phyloP scores from a whole-genome alignment of 202 grass and related monocot species.

The Alloteropsis angusta region DNA sequence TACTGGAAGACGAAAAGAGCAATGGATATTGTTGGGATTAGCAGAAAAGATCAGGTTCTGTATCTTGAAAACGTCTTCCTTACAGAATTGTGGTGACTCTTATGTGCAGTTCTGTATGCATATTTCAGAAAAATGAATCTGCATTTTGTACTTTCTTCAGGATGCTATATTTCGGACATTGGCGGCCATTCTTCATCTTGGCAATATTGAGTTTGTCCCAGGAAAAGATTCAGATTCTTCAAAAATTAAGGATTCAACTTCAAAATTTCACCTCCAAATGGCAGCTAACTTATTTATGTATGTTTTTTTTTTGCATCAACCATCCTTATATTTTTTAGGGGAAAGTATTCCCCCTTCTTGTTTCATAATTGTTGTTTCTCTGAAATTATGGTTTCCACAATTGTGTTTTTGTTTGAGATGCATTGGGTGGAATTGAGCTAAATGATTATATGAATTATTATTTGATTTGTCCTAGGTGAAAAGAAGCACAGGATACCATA shows the following conservation, averaged over 20 bases:
- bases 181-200: slow-evolving; percentile 99
- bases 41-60: slow-evolving; percentile 70
- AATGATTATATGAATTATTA: neutral
- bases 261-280: slow-evolving; percentile 77
- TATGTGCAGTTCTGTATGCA: neutral
- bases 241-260: slow-evolving; percentile 64
- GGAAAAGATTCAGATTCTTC: slow-evolving; percentile 89
- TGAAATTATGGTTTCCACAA: neutral
- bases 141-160: slow-evolving; percentile 34
- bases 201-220: slow-evolving; percentile 91
- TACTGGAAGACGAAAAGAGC: slow-evolving; percentile 89
- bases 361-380: neutral
- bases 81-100: neutral
- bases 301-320: slow-evolving; percentile 18
- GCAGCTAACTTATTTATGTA: slow-evolving; percentile 89
- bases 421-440: neutral
- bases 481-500: neutral
- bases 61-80: slow-evolving; percentile 14
- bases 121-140: slow-evolving; percentile 27
- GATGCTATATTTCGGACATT: slow-evolving; percentile 92
- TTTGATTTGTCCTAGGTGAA: neutral
- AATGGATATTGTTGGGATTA: slow-evolving; percentile 98
- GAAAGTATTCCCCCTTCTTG: neutral
- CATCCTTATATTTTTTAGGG: neutral
- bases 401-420: neutral